phyloP scores from a whole-genome alignment of 1,139 yeast genomes.

The Saccharomyces hybrid region DNA sequence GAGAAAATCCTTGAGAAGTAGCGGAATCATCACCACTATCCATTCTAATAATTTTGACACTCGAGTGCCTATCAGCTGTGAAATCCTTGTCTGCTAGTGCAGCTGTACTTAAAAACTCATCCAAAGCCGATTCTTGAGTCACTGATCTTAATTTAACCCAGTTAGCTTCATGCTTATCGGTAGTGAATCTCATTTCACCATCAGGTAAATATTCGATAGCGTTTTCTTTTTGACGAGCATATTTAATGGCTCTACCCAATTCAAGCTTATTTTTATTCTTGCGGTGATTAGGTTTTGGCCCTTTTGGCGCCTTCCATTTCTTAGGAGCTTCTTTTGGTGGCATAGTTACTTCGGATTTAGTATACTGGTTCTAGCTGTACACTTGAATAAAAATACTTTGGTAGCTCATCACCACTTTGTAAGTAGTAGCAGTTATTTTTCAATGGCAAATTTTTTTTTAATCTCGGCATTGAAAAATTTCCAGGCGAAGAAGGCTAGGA shows the following conservation, averaged over 20 bases:
- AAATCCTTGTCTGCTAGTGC: constrained; percentile 94
- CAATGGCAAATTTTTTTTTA: not conserved
- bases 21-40: constrained; percentile 46
- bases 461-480: constrained; percentile 1
- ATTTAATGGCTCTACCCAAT: constrained; percentile 75
- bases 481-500: not conserved
- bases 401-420: not conserved
- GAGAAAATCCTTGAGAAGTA: constrained; percentile 43
- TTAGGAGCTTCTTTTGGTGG: constrained; percentile 42
- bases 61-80: constrained; percentile 79
- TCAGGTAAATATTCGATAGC: constrained; percentile 67
- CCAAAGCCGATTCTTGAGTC: constrained; percentile 88
- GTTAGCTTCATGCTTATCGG: constrained; percentile 73
- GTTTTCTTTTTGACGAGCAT: constrained; percentile 63
- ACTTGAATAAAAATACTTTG: not conserved
- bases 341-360: constrained; percentile 18
- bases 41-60: constrained; percentile 75
- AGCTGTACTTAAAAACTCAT: constrained; percentile 91
- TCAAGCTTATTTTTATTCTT: constrained; percentile 81
- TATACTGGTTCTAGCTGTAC: not conserved
- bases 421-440: not conserved
- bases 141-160: constrained; percentile 91
- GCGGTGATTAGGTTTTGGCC: constrained; percentile 82
- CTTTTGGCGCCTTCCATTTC: constrained; percentile 70
- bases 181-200: constrained; percentile 77